Percentiles rank a stretch among this genome's conserved stretches.
These are phyloP conservation scores for Lactuca saligna DNA, from an alignment of 129 eudicot species.

Conservation along the genomic window DNA sequence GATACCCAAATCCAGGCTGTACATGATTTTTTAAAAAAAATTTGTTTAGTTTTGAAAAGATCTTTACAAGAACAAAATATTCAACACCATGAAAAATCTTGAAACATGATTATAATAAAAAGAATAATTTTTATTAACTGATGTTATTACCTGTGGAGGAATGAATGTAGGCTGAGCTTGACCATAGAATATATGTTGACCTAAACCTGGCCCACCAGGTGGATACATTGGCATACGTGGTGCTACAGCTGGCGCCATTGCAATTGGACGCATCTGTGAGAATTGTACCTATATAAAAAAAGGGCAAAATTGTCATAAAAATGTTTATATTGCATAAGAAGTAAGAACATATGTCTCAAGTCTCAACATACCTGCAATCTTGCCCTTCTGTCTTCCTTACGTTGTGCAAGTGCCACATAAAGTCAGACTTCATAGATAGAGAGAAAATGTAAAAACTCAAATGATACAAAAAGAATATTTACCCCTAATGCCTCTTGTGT, in stretches of 20 bases:
- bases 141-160: constrained; percentile 84
- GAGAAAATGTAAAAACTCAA: too few relatives aligned
- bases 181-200: constrained; percentile 80
- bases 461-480: too few relatives aligned
- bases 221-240: constrained; percentile 90
- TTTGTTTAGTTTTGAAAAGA: not conserved
- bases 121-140: too few relatives aligned
- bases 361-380: too few relatives aligned
- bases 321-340: too few relatives aligned
- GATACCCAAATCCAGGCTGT: constrained; percentile 90
- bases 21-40: constrained; percentile 4
- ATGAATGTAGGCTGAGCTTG: constrained; percentile 80
- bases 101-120: too few relatives aligned
- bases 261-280: constrained; percentile 76
- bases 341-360: too few relatives aligned
- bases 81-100: too few relatives aligned
- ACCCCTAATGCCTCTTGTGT: too few relatives aligned
- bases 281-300: constrained; percentile 67
- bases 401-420: too few relatives aligned
- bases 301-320: constrained; percentile 10
- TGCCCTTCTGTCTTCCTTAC: too few relatives aligned
- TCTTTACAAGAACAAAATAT: not conserved
- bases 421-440: too few relatives aligned
- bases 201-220: constrained; percentile 88
- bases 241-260: constrained; percentile 65